Base-by-base conservation (phyloP, 768 basidiomycete genomes). In the Austroboletus festivus region DNA sequence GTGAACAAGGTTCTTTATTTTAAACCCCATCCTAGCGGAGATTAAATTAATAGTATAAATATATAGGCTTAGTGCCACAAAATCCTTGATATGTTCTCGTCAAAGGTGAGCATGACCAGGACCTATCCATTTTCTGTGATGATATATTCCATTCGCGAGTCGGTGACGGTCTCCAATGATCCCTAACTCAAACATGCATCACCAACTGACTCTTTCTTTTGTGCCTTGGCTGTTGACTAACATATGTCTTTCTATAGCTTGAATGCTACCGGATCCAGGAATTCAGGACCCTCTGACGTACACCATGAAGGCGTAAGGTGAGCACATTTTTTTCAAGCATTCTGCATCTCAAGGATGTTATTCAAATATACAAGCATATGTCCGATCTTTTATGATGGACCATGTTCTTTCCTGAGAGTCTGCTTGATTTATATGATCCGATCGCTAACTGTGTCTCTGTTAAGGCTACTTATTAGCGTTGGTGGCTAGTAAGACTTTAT, bases 121-220 rank as follows among this genome's bases (percentile, higher is more conserved):
- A 55, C 38, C 38, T 44, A 38, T n/a, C 38, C 30, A 5, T 28
- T 64, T 60, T 68, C 63, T 7, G 67, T 77, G 83, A 85, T 80
- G 84, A 86, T 82, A 77, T 55, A 68, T 73, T 82, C 82, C 81
- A 33, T 82, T 81, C 68, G 61, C 81, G 83, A 85, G 83, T 73
- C 65, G 83, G 83, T 81, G 85, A 86, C 68, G 73, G 67, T 77
- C 67, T 65, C 70, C 72, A 70, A 79, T 85, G 83, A 85, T 75
- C 84, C 84, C 65, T 67, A 44, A 68, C 83, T 86, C 83, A 73
- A 82, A 85, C 84, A 86, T 86, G 85, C 85, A 87, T 74, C 73
- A 74, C 73, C 73, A 75, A 69, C 73, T 71, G 73, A 74, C 65
- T 68, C 56, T 62, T 60, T 46, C 45, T 43, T 22, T 37, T 51